phyloP scores from a whole-genome alignment of 2,329 filamentous ascomycete genomes.

The Colletotrichum costaricense region DNA sequence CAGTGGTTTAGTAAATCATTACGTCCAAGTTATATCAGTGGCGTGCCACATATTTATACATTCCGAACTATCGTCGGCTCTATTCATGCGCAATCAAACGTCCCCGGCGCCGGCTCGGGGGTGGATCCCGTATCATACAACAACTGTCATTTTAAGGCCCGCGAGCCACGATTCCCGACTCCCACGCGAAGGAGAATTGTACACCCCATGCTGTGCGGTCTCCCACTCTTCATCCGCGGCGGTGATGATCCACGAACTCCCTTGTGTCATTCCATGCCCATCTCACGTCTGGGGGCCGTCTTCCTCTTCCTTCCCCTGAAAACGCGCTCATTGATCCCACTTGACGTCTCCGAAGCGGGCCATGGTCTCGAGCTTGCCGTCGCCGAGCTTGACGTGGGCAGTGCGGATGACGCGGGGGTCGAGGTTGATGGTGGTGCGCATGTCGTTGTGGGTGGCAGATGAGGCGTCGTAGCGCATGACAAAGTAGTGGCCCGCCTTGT shows the following conservation, averaged over 20 bases:
- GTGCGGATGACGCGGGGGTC: constrained; percentile 93
- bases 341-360: constrained; percentile 60
- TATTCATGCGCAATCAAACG: constrained; percentile 1
- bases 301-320: neutral
- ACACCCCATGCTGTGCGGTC: neutral
- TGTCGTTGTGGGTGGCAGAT: constrained; percentile 76
- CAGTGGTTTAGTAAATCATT: neutral
- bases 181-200: neutral
- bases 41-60: constrained; percentile 28
- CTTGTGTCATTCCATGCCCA: constrained; percentile 29
- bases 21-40: constrained; percentile 11
- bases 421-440: constrained; percentile 80
- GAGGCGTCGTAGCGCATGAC: constrained; percentile 95
- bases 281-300: constrained; percentile 38
- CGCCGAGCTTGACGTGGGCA: constrained; percentile 86
- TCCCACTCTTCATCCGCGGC: too few species aligned
- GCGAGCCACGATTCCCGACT: neutral
- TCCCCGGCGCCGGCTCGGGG: constrained; percentile 17
- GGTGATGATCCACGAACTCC: too few species aligned
- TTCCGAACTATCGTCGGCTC: constrained; percentile 19
- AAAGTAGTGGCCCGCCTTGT: constrained; percentile 94
- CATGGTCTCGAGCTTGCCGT: constrained; percentile 65
- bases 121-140: constrained; percentile 26
- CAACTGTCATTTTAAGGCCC: neutral
- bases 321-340: constrained; percentile 50